phyloP scores from a whole-genome alignment of 768 basidiomycete genomes.

The Lactifluus subvellereus region DNA sequence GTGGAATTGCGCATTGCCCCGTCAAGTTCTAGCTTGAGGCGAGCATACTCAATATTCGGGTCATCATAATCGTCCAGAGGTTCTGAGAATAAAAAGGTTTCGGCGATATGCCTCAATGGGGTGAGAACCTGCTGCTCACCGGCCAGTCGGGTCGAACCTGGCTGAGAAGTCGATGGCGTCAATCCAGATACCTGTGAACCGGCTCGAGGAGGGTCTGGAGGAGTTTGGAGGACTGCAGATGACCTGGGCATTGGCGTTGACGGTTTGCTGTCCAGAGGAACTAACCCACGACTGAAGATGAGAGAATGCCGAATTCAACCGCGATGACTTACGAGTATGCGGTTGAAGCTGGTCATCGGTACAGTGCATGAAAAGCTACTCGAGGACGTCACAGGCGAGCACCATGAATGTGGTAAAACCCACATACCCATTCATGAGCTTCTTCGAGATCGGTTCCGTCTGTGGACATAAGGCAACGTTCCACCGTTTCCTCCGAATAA shows the following conservation, averaged over 20 bases:
- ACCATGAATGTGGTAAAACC: background rate
- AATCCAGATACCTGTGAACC: background rate
- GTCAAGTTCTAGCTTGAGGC: constrained; percentile 52
- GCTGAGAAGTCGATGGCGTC: constrained; percentile 6
- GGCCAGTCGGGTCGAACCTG: background rate
- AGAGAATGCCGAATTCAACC: background rate
- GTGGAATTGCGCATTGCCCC: constrained; percentile 33
- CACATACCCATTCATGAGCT: constrained; percentile 82
- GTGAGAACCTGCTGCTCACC: background rate
- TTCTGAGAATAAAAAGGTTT: background rate
- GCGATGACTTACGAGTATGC: constrained; percentile 33
- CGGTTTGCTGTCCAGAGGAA: constrained; percentile 4
- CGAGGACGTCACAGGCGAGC: background rate
- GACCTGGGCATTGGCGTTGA: constrained; percentile 1
- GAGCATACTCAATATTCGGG: constrained; percentile 57
- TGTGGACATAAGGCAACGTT: constrained; percentile 63
- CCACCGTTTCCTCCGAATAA: constrained; percentile 61
- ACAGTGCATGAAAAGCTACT: constrained; percentile 61
- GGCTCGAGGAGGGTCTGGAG: background rate
- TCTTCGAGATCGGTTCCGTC: constrained; percentile 75
- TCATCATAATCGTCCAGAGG: constrained; percentile 32
- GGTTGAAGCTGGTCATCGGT: constrained; percentile 49
- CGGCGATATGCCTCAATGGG: background rate
- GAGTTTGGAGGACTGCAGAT: background rate
- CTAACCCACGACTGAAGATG: background rate